phyloP scores from a whole-genome alignment of 2,329 filamentous ascomycete species.

The Paecilomyces dactylethromorphus region DNA sequence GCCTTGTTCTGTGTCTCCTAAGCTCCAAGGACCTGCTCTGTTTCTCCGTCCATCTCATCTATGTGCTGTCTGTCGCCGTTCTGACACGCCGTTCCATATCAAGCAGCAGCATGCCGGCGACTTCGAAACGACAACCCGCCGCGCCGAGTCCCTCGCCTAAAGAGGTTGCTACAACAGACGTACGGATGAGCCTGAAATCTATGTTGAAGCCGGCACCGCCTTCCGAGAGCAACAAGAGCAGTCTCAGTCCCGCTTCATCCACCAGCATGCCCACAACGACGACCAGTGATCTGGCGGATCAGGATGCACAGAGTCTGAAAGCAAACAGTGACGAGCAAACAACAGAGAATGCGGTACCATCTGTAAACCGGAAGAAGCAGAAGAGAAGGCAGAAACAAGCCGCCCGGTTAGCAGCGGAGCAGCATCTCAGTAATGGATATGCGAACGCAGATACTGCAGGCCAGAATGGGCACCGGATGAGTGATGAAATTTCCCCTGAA shows the following conservation, averaged over 20 bases:
- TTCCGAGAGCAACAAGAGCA: conserved; percentile 1
- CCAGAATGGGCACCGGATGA: conserved; percentile 26
- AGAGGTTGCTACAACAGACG: conserved; percentile 8
- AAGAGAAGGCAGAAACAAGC: conserved; percentile 83
- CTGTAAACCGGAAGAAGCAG: conserved; percentile 88
- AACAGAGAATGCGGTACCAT: conserved; percentile 29
- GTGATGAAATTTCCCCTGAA: conserved; percentile 14
- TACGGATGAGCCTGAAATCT: neutral
- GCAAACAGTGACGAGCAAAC: conserved; percentile 5
- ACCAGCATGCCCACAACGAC: conserved; percentile 9
- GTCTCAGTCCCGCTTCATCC: conserved; percentile 7
- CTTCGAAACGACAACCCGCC: conserved; percentile 3
- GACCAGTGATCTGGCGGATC: neutral
- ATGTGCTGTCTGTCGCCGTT: conserved; percentile 4
- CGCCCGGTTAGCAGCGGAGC: conserved; percentile 59
- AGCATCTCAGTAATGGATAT: conserved; percentile 30
- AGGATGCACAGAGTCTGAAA: conserved; percentile 13
- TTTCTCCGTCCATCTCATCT: conserved; percentile 3
- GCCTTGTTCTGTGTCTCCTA: conserved; percentile 9
- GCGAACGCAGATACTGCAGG: conserved; percentile 17
- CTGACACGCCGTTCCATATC: conserved; percentile 1
- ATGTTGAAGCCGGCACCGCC: neutral
- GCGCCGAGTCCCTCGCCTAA: neutral
- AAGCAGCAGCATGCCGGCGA: conserved; percentile 8
- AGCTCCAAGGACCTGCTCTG: conserved; percentile 7